Conservation (phyloP, 139 green algal species). For the Picochlorum sp. region DNA sequence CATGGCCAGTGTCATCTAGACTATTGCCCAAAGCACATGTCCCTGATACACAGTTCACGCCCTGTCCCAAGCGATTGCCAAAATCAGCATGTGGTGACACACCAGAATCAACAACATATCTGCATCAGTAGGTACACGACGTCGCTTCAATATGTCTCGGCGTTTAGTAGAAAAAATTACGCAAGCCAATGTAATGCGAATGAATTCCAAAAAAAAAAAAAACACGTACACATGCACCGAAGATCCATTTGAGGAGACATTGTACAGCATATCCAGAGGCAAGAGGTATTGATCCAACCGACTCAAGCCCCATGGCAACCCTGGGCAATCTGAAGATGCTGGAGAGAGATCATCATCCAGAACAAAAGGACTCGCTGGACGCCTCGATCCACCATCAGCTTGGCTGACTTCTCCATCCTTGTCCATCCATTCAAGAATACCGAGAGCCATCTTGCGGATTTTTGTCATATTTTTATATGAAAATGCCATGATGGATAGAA, state of each 20-base stretch:
- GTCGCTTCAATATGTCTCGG: too few species aligned
- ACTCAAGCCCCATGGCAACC: slow-evolving; percentile 2
- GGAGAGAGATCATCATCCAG: not conserved
- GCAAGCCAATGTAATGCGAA: too few species aligned
- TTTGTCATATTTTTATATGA: not conserved
- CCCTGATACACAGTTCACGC: slow-evolving; percentile 5
- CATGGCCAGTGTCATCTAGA: slow-evolving; percentile 49
- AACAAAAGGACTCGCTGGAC: too few species aligned
- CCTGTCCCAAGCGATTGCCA: slow-evolving; percentile 1
- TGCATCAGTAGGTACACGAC: too few species aligned
- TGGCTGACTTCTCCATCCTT: not conserved
- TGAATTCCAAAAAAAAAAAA: slow-evolving; percentile 6
- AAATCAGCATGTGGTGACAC: slow-evolving; percentile 47
- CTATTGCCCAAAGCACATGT: not conserved
- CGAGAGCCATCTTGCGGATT: not conserved
- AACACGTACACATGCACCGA: slow-evolving; percentile 27
- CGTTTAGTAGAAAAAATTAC: too few species aligned
- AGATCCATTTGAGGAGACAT: not conserved
- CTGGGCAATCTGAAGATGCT: not conserved
- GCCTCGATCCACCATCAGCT: too few species aligned
- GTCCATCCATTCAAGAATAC: not conserved
- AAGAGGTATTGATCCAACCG: slow-evolving; percentile 3
- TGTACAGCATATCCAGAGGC: slow-evolving; percentile 1
- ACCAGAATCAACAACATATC: slow-evolving; percentile 30
- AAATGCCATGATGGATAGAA: not conserved